Evolutionary conservation across 2,329 filamentous ascomycete genomes (phyloP).

Genomic region (Aspergillus japonicus): DNA sequence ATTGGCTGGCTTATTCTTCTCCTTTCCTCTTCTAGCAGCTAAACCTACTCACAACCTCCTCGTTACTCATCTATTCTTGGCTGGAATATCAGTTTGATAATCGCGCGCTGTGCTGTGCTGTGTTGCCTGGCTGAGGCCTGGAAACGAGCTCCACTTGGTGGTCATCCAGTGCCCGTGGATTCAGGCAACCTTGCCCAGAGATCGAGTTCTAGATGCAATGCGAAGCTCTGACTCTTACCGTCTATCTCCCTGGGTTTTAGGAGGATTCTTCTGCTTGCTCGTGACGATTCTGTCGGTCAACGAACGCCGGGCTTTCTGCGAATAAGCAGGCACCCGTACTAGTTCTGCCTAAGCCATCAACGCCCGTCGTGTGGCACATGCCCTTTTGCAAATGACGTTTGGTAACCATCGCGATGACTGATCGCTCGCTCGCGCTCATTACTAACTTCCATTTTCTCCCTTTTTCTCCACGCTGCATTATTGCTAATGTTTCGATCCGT

Average conservation of each 20-base stretch:
- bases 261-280: not conserved
- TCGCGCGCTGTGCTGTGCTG: not conserved
- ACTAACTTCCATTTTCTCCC: not conserved
- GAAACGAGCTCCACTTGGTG: not conserved
- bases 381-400: slow-evolving; percentile 5
- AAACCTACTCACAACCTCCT: not conserved
- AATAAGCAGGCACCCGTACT: slow-evolving; percentile 8
- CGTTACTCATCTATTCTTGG: not conserved
- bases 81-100: not conserved
- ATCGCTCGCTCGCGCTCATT: not conserved
- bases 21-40: not conserved
- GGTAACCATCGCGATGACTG: not conserved
- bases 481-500: not conserved
- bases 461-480: not conserved
- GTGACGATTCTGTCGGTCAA: slow-evolving; percentile 4
- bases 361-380: slow-evolving; percentile 7
- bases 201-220: slow-evolving; percentile 3
- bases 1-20: too few relatives aligned
- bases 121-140: slow-evolving; percentile 8
- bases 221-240: slow-evolving; percentile 4
- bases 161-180: not conserved
- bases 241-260: not conserved
- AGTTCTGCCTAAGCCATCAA: slow-evolving; percentile 10
- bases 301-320: not conserved
- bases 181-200: slow-evolving; percentile 6